Evolutionary conservation across 2,329 filamentous ascomycete species (phyloP), one percentile per base, ranked within the genome.

Genomic region (Nothophoma quercina): DNA sequence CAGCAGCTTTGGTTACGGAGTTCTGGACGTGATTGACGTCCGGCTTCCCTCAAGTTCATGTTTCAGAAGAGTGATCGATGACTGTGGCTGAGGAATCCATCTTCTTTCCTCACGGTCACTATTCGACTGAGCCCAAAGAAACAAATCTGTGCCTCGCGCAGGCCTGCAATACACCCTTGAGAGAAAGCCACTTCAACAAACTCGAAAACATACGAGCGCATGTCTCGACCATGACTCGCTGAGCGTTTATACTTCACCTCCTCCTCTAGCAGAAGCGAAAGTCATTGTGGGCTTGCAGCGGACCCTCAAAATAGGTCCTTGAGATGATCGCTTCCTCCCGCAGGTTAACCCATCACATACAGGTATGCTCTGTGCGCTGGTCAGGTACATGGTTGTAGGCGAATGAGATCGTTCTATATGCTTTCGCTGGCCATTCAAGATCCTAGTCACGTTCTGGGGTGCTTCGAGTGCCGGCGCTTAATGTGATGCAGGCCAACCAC

Each of bases 381-480:
- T 59, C 60, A 65, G 50, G 64, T 63, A 68, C 67, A 68, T 51
- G 19, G 36, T 51, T 18, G 44, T 45, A 46, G 54, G 44, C 71
- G 62, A 72, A 73, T 72, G 58, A 65, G 30, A 30, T 55, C 53
- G 29, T 25, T 18, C 41, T 49, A 42, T 56, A 50, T 44, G 33
- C 39, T 50, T 53, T 21, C 38, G 40, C 56, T 56, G 55, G 61
- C 58, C 54, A 56, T 49, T 19, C 46, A 53, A 43, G 43, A 54
- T 51, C 58, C 62, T 61, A 62, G 62, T 62, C 55, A 58, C 50
- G 34, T 51, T 64, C 61, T 63, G 68, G 65, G 67, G 63, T 66
- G 63, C 54, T 51, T 63, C 36, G 54, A 63, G 57, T 56, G 54
- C 64, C 66, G 69, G 71, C 71, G 71, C 71, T 71, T 74, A 73